phyloP scores from a whole-genome alignment of 1,284 basidiomycete genomes.

The Rhodotorula sp. region DNA sequence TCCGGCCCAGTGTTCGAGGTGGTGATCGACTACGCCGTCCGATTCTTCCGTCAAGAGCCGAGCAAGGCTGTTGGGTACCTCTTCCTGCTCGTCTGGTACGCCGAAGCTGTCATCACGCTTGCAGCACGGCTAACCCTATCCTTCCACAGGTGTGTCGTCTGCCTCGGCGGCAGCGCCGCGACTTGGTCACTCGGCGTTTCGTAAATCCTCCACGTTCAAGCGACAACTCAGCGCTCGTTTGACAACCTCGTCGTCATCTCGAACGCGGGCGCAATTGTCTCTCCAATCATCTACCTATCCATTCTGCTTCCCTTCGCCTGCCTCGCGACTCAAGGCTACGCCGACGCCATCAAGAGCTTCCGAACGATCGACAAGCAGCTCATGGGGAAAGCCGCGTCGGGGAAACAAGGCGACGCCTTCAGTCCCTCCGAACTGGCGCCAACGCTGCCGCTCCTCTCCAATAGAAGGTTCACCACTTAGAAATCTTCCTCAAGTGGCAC shows the following conservation, averaged over 20 bases:
- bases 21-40: neutral
- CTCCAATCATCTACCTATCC: neutral
- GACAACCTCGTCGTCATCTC: neutral
- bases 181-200: conserved; percentile 7
- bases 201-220: conserved; percentile 4
- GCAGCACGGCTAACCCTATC: rapidly evolving
- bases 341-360: neutral
- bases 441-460: conserved; percentile 3
- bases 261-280: conserved; percentile 3
- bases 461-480: neutral
- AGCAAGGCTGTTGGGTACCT: neutral
- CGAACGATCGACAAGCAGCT: neutral
- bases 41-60: neutral
- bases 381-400: neutral
- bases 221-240: neutral
- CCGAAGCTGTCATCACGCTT: too few relatives aligned
- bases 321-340: conserved; percentile 3
- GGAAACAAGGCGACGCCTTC: neutral
- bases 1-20: conserved; percentile 13
- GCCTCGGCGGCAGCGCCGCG: conserved; percentile 7
- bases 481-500: neutral
- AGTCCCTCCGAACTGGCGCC: conserved; percentile 1
- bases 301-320: conserved; percentile 11
- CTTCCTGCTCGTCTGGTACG: conserved; percentile 8
- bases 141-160: conserved; percentile 3